Base-by-base conservation (phyloP, 2,329 filamentous ascomycete genomes). In the Trichoderma citrinoviride region DNA sequence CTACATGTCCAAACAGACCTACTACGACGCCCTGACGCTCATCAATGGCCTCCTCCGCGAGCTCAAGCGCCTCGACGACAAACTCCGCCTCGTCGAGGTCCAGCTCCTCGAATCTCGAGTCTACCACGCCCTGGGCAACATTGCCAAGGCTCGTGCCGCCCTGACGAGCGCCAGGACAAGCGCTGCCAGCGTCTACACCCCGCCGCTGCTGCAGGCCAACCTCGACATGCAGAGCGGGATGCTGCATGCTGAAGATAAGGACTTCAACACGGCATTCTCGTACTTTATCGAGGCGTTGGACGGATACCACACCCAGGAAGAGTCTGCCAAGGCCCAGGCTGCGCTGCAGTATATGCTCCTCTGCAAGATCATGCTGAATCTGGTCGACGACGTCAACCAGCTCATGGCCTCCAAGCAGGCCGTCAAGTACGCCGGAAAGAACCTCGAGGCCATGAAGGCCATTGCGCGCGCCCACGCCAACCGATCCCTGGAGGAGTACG, bases 231-330 rank as follows among this genome's bases (percentile, higher is more conserved):
- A 99, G 83, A 97, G 92, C 69, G 96, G 95, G 70, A 98, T 98
- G 90, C 87, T 99, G 66, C 96, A 99, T 78, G 95, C 95, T 25
- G 96, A 99, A 80, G 95, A 99, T 77, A 91, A 93, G 81, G 96
- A 99, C 81, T 99, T 99, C 85, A 97, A 96, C 82, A 99, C 95
- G 27, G 92, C 95, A 56, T 99, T 91, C 79, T 97, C 93, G 56
- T 99, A 99, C 84, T 99, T 99, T 79, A 98, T 99, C 78, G 95
- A 99, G 81, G 95, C 96, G 2, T 87, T 99, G 68, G 95, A 99
- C 76, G 95, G 95, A 67, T 99, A 98, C 79, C 92, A 95, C 80
- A 89, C 90, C 53, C 93, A 96, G 77, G 95, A 99, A 71, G 93
- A 97, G 76, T 82, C 88, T 44, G 81, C 85, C 69, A 93, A 93